phyloP scores from a whole-genome alignment of 805 yeast species.

The Yamadazyma tumulicola region DNA sequence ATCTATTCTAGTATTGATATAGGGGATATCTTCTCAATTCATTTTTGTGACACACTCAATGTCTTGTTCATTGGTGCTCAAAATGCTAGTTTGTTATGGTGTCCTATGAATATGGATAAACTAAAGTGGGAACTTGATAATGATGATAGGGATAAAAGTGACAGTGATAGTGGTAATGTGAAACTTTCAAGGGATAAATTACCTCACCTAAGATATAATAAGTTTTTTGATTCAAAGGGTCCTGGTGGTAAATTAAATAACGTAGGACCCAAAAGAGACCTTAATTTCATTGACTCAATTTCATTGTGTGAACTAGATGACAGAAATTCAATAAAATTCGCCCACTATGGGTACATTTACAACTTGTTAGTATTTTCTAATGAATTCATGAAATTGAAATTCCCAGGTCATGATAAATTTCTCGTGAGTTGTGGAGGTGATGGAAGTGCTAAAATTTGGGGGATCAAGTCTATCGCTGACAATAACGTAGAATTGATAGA shows the following conservation, averaged over 20 bases:
- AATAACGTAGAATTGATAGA: conserved; percentile 14
- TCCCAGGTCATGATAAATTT: conserved; percentile 15
- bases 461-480: conserved; percentile 16
- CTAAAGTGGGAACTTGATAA: no score
- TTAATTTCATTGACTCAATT: conserved; percentile 9
- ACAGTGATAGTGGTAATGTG: background rate
- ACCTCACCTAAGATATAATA: conserved; percentile 66
- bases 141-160: background rate
- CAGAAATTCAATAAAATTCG: conserved; percentile 65
- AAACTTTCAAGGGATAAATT: conserved; percentile 18
- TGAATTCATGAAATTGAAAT: conserved; percentile 18
- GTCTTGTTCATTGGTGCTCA: conserved; percentile 86
- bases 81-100: conserved; percentile 83
- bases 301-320: conserved; percentile 63
- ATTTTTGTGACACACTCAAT: conserved; percentile 57
- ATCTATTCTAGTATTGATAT: conserved; percentile 83
- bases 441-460: conserved; percentile 83
- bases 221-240: conserved; percentile 87
- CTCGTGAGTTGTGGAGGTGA: conserved; percentile 78
- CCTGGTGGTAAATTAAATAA: conserved; percentile 58
- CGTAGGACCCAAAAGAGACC: conserved; percentile 23
- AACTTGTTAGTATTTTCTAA: conserved; percentile 45
- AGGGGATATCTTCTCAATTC: conserved; percentile 87
- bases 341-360: conserved; percentile 90
- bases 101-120: conserved; percentile 28